Conservation (phyloP, 2,329 filamentous ascomycete genomes). For the Ophiostoma populinum region DNA sequence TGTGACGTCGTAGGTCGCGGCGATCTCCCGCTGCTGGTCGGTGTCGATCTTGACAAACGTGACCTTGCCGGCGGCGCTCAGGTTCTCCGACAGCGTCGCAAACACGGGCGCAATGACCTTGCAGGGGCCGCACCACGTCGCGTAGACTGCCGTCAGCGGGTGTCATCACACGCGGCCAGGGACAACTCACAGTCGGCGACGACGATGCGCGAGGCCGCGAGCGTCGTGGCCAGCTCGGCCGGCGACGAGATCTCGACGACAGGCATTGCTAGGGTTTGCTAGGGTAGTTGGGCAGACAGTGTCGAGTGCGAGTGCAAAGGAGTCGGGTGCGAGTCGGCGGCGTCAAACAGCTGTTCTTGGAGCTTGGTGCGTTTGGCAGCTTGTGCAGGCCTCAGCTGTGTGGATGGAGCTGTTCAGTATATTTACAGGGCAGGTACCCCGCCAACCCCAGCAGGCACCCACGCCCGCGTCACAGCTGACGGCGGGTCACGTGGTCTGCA, state of each 20-base stretch:
- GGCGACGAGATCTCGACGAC: conserved; percentile 25
- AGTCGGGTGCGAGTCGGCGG: no score
- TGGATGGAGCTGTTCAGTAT: no score
- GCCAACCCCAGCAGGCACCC: no score
- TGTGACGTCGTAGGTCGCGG: conserved; percentile 54
- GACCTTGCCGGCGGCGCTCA: conserved; percentile 55
- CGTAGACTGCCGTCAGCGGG: conserved; percentile 48
- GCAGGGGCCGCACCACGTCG: conserved; percentile 74
- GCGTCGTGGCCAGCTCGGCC: conserved; percentile 48
- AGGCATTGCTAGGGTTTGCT: no score
- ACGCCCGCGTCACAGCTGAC: no score
- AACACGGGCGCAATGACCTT: conserved; percentile 70
- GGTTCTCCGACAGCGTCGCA: conserved; percentile 53
- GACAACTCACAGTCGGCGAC: conserved; percentile 67
- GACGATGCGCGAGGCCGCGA: conserved; percentile 60
- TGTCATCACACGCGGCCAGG: not conserved
- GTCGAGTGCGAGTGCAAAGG: no score
- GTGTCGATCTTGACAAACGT: conserved; percentile 55
- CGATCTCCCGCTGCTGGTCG: conserved; percentile 54
- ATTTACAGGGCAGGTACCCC: no score
- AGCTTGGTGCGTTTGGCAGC: no score
- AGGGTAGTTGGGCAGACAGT: no score
- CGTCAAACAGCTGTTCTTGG: no score
- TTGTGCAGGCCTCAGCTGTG: no score
- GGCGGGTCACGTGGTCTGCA: no score